These are phyloP conservation scores for Arabidopsis arenosa DNA, from an alignment of 345 rosid genomes.

Conservation along the genomic window DNA sequence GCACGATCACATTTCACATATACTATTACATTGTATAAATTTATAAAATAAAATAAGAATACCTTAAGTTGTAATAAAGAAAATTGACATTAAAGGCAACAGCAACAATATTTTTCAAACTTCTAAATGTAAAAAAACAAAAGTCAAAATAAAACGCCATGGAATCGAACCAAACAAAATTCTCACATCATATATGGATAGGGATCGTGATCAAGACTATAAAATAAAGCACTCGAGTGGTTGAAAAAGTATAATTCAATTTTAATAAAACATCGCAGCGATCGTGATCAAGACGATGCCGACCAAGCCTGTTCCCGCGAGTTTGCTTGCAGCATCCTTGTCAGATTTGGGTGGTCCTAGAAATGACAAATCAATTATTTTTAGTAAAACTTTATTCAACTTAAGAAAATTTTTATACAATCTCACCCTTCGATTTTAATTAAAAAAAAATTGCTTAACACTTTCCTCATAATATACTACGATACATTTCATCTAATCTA, in stretches of 20 bases:
- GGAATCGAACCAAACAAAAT: neutral
- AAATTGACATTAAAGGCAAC: too few species aligned
- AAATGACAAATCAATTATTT: neutral
- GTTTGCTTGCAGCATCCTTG: conserved; percentile 21
- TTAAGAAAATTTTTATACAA: too few species aligned
- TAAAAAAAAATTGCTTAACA: neutral
- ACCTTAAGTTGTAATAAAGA: too few species aligned
- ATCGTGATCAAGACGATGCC: conserved; percentile 25
- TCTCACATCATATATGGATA: neutral
- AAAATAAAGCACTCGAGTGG: too few species aligned
- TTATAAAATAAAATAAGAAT: too few species aligned
- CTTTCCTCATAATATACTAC: neutral
- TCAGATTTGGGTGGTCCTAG: conserved; percentile 24
- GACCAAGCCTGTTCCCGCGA: conserved; percentile 22
- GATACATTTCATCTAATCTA: neutral
- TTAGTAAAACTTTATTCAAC: neutral
- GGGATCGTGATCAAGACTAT: too few species aligned
- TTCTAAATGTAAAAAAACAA: neutral
- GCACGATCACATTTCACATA: too few species aligned
- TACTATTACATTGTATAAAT: too few species aligned
- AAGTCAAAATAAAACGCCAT: neutral
- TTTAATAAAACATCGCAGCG: conserved; percentile 19
- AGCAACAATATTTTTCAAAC: neutral
- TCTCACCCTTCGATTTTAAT: neutral
- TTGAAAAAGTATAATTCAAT: too few species aligned